A percentile compares a stretch with the other conserved stretches of the same genome.
Evolutionary conservation across 78 protist genomes (phyloP).

Genomic region (Mantamonas sphyraenae): DNA sequence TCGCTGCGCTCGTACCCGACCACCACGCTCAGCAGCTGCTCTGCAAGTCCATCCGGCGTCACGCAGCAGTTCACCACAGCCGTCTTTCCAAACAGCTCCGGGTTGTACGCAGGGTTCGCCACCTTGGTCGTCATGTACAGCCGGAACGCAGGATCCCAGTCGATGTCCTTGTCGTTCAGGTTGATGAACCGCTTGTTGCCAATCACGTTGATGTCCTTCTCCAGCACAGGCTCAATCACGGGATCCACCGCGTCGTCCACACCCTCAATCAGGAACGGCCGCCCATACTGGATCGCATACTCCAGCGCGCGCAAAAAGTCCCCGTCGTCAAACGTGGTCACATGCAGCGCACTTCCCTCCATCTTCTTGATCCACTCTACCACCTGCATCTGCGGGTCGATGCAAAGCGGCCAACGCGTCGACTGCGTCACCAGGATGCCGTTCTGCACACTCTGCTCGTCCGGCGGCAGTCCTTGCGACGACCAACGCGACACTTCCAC

Average conservation of each 20-base stretch:
- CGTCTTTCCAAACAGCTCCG: conserved; percentile 69
- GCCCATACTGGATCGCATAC: conserved; percentile 61
- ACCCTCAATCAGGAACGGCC: conserved; percentile 72
- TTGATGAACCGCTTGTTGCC: conserved; percentile 24
- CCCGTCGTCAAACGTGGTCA: conserved; percentile 46
- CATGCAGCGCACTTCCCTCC: conserved; percentile 41
- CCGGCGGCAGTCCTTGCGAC: conserved; percentile 77
- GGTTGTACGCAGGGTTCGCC: conserved; percentile 71
- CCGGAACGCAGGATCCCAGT: conserved; percentile 53
- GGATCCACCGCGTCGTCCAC: conserved; percentile 87
- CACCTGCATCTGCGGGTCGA: conserved; percentile 91
- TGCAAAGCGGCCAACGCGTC: conserved; percentile 78
- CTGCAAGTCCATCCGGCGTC: conserved; percentile 73
- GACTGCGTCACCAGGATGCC: conserved; percentile 48
- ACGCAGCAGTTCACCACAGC: conserved; percentile 73
- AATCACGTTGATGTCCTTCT: conserved; percentile 17
- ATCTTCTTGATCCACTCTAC: conserved; percentile 62
- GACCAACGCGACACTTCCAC: conserved; percentile 73
- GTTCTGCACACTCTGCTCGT: conserved; percentile 76
- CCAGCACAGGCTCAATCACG: conserved; percentile 75
- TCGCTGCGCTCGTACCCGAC: conserved; percentile 57
- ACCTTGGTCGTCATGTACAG: conserved; percentile 69
- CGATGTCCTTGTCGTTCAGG: conserved; percentile 69
- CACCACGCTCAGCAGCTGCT: conserved; percentile 74
- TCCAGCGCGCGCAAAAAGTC: conserved; percentile 56